Conservation (phyloP, 2,329 filamentous ascomycete species). For the Scedosporium boydii region DNA sequence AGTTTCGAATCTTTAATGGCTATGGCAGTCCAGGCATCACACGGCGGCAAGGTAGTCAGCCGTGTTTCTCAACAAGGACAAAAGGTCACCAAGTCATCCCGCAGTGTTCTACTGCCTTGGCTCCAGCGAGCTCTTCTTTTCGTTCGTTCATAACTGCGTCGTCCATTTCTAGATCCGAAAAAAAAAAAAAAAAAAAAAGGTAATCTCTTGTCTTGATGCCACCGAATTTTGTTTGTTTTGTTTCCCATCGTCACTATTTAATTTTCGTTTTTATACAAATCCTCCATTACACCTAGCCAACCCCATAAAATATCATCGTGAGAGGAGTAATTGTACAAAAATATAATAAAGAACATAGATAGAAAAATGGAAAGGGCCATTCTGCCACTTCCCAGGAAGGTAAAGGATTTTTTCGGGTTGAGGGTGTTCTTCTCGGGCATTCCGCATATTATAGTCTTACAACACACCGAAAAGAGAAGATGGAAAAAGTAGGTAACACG, state of each 20-base stretch:
- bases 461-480: not conserved
- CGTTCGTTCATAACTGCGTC: too few species aligned
- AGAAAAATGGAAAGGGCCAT: not conserved
- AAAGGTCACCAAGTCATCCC: too few species aligned
- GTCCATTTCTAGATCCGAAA: too few species aligned
- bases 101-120: not conserved
- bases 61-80: too few species aligned
- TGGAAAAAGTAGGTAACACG: not conserved
- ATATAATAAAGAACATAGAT: not conserved
- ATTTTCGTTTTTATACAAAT: not conserved
- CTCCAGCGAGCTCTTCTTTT: too few species aligned
- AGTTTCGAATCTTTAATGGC: too few species aligned
- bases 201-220: not conserved
- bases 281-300: not conserved
- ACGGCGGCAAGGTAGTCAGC: too few species aligned
- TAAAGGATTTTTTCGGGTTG: not conserved
- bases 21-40: too few species aligned
- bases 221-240: not conserved
- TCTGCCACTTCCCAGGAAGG: not conserved
- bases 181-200: not conserved
- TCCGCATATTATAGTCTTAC: conserved; percentile 6
- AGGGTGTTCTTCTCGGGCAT: not conserved
- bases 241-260: not conserved
- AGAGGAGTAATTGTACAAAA: conserved; percentile 7
- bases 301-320: not conserved